Conservation (phyloP, 345 rosid genomes). For the Mangifera indica region DNA sequence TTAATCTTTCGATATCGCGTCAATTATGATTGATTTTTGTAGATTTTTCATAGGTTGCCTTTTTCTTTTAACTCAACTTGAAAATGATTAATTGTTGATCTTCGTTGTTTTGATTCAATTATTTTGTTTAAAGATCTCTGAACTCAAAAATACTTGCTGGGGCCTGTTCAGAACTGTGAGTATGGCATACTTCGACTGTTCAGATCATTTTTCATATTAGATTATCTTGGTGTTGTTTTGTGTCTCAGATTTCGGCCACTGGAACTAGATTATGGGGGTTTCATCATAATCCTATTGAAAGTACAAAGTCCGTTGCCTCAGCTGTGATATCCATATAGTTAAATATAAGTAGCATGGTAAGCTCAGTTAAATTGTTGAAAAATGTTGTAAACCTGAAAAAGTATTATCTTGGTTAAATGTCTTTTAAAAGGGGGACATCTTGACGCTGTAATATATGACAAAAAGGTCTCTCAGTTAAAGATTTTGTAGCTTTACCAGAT, state of each 20-base stretch:
- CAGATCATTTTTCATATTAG: not conserved
- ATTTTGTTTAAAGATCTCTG: not conserved
- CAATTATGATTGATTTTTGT: not conserved
- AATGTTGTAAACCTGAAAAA: not conserved
- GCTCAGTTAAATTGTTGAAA: not conserved
- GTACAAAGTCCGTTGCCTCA: not conserved
- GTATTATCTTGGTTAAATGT: not conserved
- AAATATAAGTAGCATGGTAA: slow-evolving; percentile 1
- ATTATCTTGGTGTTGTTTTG: not conserved
- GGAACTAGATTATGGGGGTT: not conserved
- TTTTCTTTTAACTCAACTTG: not conserved
- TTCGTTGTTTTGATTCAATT: not conserved
- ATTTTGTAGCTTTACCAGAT: not conserved
- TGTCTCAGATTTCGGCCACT: not conserved
- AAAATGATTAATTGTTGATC: not conserved
- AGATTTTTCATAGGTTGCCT: no score
- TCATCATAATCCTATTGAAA: not conserved
- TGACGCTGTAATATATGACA: not conserved
- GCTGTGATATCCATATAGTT: not conserved
- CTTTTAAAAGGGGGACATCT: not conserved
- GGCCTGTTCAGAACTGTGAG: not conserved
- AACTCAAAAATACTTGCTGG: not conserved
- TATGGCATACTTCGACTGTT: not conserved
- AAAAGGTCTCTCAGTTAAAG: not conserved
- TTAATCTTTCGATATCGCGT: not conserved